Evolutionary conservation across 108 stramenopile species (phyloP).

Genomic region (Conticribra weissflogii): DNA sequence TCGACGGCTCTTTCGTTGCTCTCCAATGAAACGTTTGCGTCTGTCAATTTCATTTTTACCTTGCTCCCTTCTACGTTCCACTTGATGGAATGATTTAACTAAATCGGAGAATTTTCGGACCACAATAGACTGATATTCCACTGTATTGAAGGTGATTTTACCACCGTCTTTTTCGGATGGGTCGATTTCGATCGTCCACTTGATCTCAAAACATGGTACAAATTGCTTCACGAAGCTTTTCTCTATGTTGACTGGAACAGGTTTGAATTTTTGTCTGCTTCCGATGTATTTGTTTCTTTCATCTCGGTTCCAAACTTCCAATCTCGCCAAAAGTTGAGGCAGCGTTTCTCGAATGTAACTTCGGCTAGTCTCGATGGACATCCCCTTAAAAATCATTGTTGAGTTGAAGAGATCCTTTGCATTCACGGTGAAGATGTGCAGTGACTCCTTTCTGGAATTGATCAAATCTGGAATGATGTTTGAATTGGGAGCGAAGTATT

Average conservation of each 20-base stretch:
- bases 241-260: slow-evolving; percentile 54
- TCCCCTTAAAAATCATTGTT: slow-evolving; percentile 64
- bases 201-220: slow-evolving; percentile 55
- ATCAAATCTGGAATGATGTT: slow-evolving; percentile 59
- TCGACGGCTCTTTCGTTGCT: slow-evolving; percentile 5
- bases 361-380: slow-evolving; percentile 49
- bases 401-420: slow-evolving; percentile 44
- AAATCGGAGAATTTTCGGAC: slow-evolving; percentile 56
- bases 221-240: slow-evolving; percentile 46
- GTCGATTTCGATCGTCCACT: slow-evolving; percentile 65
- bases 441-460: slow-evolving; percentile 17
- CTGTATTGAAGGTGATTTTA: slow-evolving; percentile 64
- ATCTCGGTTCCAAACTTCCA: slow-evolving; percentile 45
- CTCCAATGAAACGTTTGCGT: slow-evolving; percentile 60
- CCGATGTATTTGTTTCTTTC: slow-evolving; percentile 43
- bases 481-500: slow-evolving; percentile 72
- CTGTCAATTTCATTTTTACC: slow-evolving; percentile 57
- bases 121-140: slow-evolving; percentile 55
- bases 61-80: slow-evolving; percentile 48
- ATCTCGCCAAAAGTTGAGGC: slow-evolving; percentile 58
- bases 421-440: slow-evolving; percentile 28
- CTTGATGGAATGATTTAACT: slow-evolving; percentile 46
- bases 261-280: slow-evolving; percentile 38
- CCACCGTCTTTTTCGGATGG: neutral
- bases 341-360: slow-evolving; percentile 58